Evolutionary conservation across 495 filamentous ascomycete genomes (phyloP).

Genomic region (Clavariopsis aquatica): DNA sequence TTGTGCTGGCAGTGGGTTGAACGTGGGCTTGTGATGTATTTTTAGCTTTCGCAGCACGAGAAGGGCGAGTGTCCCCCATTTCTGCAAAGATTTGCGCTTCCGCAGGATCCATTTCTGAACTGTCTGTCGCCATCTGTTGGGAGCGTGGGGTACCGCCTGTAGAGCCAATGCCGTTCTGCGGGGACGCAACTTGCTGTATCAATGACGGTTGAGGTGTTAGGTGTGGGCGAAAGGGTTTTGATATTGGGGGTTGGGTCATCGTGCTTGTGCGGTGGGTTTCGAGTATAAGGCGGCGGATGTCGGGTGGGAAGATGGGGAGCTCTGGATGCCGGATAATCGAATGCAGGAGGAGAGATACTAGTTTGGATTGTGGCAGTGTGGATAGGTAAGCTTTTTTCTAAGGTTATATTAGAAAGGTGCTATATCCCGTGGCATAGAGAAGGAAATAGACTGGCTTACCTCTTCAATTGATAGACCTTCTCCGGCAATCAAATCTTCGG

Average conservation of each 20-base stretch:
- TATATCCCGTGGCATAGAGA: neutral
- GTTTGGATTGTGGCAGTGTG: slow-evolving; percentile 46
- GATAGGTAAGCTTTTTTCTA: slow-evolving; percentile 55
- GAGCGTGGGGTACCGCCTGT: slow-evolving; percentile 21
- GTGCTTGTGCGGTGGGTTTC: slow-evolving; percentile 1
- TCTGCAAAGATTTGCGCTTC: slow-evolving; percentile 38
- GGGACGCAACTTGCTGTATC: neutral
- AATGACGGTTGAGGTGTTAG: neutral
- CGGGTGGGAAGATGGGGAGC: slow-evolving; percentile 48
- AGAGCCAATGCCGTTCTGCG: slow-evolving; percentile 10
- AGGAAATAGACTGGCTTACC: slow-evolving; percentile 20
- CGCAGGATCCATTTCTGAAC: slow-evolving; percentile 35
- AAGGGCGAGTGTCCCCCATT: neutral
- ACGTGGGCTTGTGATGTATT: neutral
- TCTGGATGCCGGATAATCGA: slow-evolving; percentile 46
- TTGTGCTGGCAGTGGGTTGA: neutral
- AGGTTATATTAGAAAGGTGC: slow-evolving; percentile 10
- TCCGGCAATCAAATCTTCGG: slow-evolving; percentile 47
- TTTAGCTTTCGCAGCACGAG: neutral
- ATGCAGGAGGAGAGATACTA: slow-evolving; percentile 53
- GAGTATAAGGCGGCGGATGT: slow-evolving; percentile 36
- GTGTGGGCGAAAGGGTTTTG: slow-evolving; percentile 2
- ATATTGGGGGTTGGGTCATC: slow-evolving; percentile 6
- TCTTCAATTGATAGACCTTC: slow-evolving; percentile 43
- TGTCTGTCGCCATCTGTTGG: slow-evolving; percentile 21